Base-by-base conservation (phyloP, 2,329 filamentous ascomycete genomes). In the Ophioceras dolichostomum region DNA sequence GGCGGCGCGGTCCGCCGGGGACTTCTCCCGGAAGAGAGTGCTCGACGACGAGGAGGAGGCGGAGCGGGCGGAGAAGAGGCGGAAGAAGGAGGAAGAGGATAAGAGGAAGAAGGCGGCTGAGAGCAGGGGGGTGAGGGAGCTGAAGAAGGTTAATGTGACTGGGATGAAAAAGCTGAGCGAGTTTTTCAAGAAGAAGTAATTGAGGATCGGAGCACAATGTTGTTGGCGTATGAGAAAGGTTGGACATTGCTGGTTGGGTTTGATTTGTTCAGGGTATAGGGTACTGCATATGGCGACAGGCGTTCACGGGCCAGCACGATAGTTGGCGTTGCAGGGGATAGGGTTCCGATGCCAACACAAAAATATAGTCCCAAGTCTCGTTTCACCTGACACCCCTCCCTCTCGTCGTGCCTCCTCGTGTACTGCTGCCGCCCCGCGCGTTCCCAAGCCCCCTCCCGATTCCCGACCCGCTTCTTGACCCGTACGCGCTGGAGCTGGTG, bases 91-190 rank as follows among this genome's bases (percentile, higher is more conserved):
- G 36, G 89, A 94, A 43, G 88, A 94, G 41, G 88, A 94, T 41
- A 83, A 80, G 62, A 80, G 76, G 56, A 88, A 79, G 59, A 88
- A 93, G 61, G 75, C 73, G 3, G 67, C 65, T 18, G 73, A 84
- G 60, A 91, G 83, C 43, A 69, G 77, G 20, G 88, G 76, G 1
- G 76, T 95, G 1, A 79, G 78, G 53, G 73, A 88, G 34, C 56
- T 98, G 51, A 83, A 83, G 56, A 98, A 96, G 62, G 89, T 88
- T 34, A 83, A 96, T 59, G 88, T 82, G 0, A 75, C 62, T 17
- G 91, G 91, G 2, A 98, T 98, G 91, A 91, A 83, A 70, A 98
- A 96, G 66, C 73, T 98, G 73, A 94, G 84, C 54, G 74, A 79
- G 43, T 98, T 98, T 61, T 98, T 98, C 58, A 76, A 76, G 42